Percentiles rank a stretch among this genome's conserved stretches.
Evolutionary conservation across 805 yeast species (phyloP).

Genomic region (Cyberlindnera americana): DNA sequence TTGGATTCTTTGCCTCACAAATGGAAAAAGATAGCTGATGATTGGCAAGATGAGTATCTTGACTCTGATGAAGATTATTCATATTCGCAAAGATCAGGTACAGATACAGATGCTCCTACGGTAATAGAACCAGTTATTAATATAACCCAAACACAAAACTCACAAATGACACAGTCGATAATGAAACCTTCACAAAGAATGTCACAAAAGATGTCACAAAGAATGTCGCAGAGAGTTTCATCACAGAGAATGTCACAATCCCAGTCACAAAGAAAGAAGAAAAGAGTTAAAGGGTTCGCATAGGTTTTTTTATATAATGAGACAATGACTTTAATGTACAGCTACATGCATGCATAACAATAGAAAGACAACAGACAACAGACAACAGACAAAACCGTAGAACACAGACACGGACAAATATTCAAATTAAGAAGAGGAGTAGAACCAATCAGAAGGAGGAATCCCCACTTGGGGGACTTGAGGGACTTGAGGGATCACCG

Average conservation of each 20-base stretch:
- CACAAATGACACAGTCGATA: conserved; percentile 2
- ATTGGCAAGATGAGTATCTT: conserved; percentile 23
- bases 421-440: too few relatives aligned
- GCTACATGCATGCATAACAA: too few relatives aligned
- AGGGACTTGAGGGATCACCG: too few relatives aligned
- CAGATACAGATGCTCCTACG: conserved; percentile 2
- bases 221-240: conserved; percentile 5
- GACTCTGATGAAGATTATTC: conserved; percentile 11
- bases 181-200: conserved; percentile 6
- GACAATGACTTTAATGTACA: not conserved
- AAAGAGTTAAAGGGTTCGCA: conserved; percentile 23
- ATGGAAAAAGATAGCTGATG: conserved; percentile 7
- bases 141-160: conserved; percentile 21
- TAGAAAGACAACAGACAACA: too few relatives aligned
- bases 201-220: conserved; percentile 11
- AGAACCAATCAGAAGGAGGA: too few relatives aligned
- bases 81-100: conserved; percentile 2
- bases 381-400: too few relatives aligned
- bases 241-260: conserved; percentile 4
- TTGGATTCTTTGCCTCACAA: not conserved
- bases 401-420: too few relatives aligned
- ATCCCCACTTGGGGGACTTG: too few relatives aligned
- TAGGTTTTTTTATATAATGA: not conserved
- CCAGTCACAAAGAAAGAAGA: conserved; percentile 14
- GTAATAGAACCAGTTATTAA: conserved; percentile 14